Evolutionary conservation across 345 rosid species (phyloP).

Genomic region (Dimocarpus longan): DNA sequence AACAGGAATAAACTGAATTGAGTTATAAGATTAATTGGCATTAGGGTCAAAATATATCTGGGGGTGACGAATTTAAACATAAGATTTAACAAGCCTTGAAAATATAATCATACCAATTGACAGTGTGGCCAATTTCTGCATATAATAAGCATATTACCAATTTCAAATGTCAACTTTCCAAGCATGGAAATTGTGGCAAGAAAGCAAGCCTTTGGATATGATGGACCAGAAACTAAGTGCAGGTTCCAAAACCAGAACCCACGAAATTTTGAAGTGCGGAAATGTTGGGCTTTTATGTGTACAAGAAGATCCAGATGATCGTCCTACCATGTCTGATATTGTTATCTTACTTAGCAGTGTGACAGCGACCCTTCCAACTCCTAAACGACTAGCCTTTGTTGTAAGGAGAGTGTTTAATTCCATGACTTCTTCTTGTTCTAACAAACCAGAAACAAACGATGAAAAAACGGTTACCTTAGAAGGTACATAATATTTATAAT

Average conservation of each 20-base stretch:
- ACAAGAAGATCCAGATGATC: slow-evolving; percentile 39
- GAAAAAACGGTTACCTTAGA: background rate
- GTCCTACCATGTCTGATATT: slow-evolving; percentile 35
- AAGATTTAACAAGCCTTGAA: too few relatives aligned
- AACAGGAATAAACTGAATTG: too few relatives aligned
- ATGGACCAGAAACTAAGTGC: slow-evolving; percentile 36
- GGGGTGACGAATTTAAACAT: too few relatives aligned
- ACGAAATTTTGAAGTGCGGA: slow-evolving; percentile 32
- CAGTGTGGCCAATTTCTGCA: background rate
- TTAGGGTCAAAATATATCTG: too few relatives aligned
- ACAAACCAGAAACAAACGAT: background rate
- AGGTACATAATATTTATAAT: background rate
- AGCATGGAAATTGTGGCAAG: slow-evolving; percentile 60
- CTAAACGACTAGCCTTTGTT: slow-evolving; percentile 38
- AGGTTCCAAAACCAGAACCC: slow-evolving; percentile 13
- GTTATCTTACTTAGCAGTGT: slow-evolving; percentile 27
- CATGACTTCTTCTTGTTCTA: slow-evolving; percentile 11
- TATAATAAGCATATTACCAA: background rate
- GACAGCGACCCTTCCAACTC: slow-evolving; percentile 22
- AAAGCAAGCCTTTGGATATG: slow-evolving; percentile 35
- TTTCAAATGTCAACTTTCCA: slow-evolving; percentile 20
- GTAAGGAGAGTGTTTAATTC: slow-evolving; percentile 4
- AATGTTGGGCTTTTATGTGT: slow-evolving; percentile 35
- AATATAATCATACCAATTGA: background rate
- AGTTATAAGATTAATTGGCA: background rate